Conservation (phyloP, 257 asterid genomes). For the Solanum appendiculatum region DNA sequence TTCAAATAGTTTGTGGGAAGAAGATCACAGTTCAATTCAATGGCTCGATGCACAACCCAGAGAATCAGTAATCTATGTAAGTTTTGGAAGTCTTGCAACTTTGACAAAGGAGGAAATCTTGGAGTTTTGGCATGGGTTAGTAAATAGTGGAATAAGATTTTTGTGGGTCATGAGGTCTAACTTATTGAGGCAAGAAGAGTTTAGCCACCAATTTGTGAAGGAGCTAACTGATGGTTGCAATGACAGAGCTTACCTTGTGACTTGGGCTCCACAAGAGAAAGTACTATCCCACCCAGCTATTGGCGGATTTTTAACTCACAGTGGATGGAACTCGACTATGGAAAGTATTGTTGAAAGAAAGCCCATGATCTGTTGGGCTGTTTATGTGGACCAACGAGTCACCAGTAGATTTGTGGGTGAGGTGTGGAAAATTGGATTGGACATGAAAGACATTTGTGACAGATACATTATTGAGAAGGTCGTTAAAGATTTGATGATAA, state of each 20-base stretch:
- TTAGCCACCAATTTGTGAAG: neutral
- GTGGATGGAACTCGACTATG: neutral
- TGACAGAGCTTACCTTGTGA: slow-evolving; percentile 8
- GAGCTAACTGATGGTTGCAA: neutral
- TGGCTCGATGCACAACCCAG: slow-evolving; percentile 23
- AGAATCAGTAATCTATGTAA: slow-evolving; percentile 21
- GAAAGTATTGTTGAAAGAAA: slow-evolving; percentile 24
- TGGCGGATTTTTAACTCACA: slow-evolving; percentile 20
- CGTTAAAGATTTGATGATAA: slow-evolving; percentile 33
- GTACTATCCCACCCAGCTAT: slow-evolving; percentile 12
- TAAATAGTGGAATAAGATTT: slow-evolving; percentile 15
- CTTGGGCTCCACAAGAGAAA: slow-evolving; percentile 21
- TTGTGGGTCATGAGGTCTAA: slow-evolving; percentile 20
- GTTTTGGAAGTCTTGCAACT: slow-evolving; percentile 21
- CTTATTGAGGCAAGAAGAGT: neutral
- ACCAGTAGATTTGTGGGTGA: slow-evolving; percentile 48
- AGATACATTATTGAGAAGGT: slow-evolving; percentile 22
- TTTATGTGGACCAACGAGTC: slow-evolving; percentile 26
- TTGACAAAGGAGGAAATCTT: slow-evolving; percentile 6
- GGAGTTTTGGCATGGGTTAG: slow-evolving; percentile 21
- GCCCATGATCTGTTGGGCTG: slow-evolving; percentile 26
- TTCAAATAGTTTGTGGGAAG: neutral
- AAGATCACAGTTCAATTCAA: slow-evolving; percentile 12
- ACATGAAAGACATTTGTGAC: slow-evolving; percentile 48
- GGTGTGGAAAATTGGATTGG: slow-evolving; percentile 51